Base-by-base conservation (phyloP, 1,284 basidiomycete genomes). In the Inonotus hispidus region DNA sequence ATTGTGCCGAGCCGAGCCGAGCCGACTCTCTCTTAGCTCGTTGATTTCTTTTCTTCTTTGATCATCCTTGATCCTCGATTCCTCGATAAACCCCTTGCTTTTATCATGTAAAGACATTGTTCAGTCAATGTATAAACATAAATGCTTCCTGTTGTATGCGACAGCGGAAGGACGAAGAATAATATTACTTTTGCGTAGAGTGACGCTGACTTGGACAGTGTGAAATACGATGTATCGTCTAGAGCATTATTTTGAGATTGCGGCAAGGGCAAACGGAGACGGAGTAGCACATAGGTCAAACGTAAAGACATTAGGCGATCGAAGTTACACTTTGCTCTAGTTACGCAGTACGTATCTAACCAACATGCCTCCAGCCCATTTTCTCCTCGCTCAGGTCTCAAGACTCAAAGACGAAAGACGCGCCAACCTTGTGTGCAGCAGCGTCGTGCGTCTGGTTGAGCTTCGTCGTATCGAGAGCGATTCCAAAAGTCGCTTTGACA, bases 401-500 rank as follows among this genome's bases (percentile, higher is more conserved):
- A 63, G 84, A 85, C 70, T 91, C 88, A 68, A 92, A 92, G 61
- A 79, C 78, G 71, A 92, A 81, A 74, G 79, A 82, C 65, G 88
- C 83, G 69, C 89, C 90, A 67, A 91, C 82, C 81, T 90, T 91
- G 83, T 92, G 90, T 19, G 85, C 82, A 59, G 85, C 87, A 61
- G 73, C 68, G 53, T 84, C 82, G 56, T 79, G 74, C 43, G 78
- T 69, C 55, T 91, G 88, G 77, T 91, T 93, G 70, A 95, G 78
- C 69, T 90, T 86, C 77, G 91, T 88, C 65, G 93, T 95, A 78
- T 96, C 93, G 66, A 95, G 81, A 66, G 93, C 92, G 70, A 95
- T 83, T 78, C 95, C 94, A 76, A 98, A 95, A 64, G 90, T 85
- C 61, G 93, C 92, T 77, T 93, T 95, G 73, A 99, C 94, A 72